Base-by-base conservation (phyloP, 768 basidiomycete genomes). In the Dictyophora rubrovolvata region DNA sequence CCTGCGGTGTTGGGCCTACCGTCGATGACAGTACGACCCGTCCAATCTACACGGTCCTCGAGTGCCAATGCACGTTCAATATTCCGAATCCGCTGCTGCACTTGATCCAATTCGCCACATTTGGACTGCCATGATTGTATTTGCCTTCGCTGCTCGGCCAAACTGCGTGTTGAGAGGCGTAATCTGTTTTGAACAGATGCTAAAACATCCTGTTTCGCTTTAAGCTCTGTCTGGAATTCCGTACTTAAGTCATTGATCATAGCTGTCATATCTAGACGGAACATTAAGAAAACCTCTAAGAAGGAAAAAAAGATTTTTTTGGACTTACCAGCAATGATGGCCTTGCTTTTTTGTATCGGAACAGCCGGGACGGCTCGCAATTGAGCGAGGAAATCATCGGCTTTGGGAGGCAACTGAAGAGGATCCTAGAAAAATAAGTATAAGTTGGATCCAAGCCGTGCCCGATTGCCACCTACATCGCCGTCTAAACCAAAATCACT, bases 401-500 rank as follows among this genome's bases (percentile, higher is more conserved):
- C 82, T 47, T 85, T 79, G 36, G 80, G 81, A 10, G 82, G 47
- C n/a, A 46, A 59, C 17, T 59, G 54, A 28, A 48, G 14, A 34
- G 56, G 20, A 36, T 59, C 57, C 57, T 59, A 35, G 1, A 28
- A 48, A 3, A 12, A 11, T 7, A 42, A n/a, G 34, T 11, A 18
- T 42, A 46, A 53, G 42, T 20, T 23, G 22, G 42, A 34, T 22
- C 54, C 20, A 20, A 46, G 23, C 12, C 23, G 37, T 34, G 17
- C 62, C 49, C 55, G 14, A 59, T n/a, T 56, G 42, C 36, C 28
- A 69, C 82, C 62, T 65, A 89, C 94, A 76, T 94, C 91, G 11
- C 85, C 85, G 68, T 94, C 92, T 3, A 98, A 83, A 17, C 96
- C 96, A 68, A 94, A 99, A 70, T 99, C 96, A 8, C 86, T 91